Percentiles rank a stretch among this genome's conserved stretches.
These are phyloP conservation scores for Amylostereum areolatum DNA, from an alignment of 1,284 basidiomycete genomes.

Conservation along the genomic window DNA sequence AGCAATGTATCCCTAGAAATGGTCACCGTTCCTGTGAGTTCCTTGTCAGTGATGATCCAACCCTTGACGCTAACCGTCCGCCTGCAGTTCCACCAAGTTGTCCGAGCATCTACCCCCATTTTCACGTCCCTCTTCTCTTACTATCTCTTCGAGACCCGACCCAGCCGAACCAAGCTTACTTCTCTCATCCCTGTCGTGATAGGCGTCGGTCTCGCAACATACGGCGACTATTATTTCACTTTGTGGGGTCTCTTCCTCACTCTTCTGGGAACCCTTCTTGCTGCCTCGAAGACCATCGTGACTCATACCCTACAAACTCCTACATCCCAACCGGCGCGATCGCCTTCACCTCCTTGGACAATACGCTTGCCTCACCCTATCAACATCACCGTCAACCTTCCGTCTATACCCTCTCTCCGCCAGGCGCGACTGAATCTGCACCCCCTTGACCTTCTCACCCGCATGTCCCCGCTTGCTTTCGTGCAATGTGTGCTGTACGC, in stretches of 20 bases:
- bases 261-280: slow-evolving; percentile 81
- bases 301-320: slow-evolving; percentile 75
- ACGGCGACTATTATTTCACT: slow-evolving; percentile 89
- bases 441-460: slow-evolving; percentile 79
- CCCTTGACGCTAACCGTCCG: slow-evolving; percentile 1
- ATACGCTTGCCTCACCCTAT: slow-evolving; percentile 5
- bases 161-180: slow-evolving; percentile 55
- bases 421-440: slow-evolving; percentile 57
- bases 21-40: slow-evolving; percentile 84
- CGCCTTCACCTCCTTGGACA: slow-evolving; percentile 1
- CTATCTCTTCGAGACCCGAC: slow-evolving; percentile 44
- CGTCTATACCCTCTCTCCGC: slow-evolving; percentile 22
- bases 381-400: slow-evolving; percentile 12
- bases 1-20: slow-evolving; percentile 86
- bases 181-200: slow-evolving; percentile 84
- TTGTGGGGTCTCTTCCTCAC: slow-evolving; percentile 79
- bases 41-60: not conserved
- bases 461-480: slow-evolving; percentile 85
- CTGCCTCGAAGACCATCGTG: slow-evolving; percentile 86
- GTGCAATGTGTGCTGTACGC: slow-evolving; percentile 79
- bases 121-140: slow-evolving; percentile 81
- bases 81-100: slow-evolving; percentile 86
- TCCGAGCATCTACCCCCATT: slow-evolving; percentile 86
- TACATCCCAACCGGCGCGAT: slow-evolving; percentile 13
- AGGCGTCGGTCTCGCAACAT: slow-evolving; percentile 90